phyloP scores from a whole-genome alignment of 306 rosid genomes.

The Notholithocarpus densiflorus region DNA sequence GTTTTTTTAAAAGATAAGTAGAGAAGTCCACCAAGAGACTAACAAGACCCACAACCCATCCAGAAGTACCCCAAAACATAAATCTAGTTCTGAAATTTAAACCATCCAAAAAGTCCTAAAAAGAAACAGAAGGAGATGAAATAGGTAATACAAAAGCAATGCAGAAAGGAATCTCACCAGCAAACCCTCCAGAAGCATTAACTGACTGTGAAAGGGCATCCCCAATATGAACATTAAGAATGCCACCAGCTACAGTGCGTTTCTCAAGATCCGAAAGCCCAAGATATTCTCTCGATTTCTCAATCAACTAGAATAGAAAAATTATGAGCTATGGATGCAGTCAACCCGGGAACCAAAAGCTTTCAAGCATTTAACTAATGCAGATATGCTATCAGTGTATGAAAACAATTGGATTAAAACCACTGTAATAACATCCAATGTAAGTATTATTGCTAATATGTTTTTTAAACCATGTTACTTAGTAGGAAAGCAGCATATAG shows the following conservation, averaged over 20 bases:
- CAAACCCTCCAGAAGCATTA: conserved; percentile 56
- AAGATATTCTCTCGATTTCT: conserved; percentile 73
- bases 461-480: not conserved
- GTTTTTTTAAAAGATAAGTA: not conserved
- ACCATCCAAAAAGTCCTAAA: not conserved
- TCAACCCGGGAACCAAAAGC: conserved; percentile 11
- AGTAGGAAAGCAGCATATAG: not conserved
- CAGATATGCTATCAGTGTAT: conserved; percentile 8
- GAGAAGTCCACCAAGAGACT: not conserved
- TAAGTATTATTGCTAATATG: not conserved
- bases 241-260: conserved; percentile 66
- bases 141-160: conserved; percentile 13
- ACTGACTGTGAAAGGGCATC: conserved; percentile 67
- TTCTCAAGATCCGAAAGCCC: conserved; percentile 84
- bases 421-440: not conserved
- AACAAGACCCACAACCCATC: not conserved
- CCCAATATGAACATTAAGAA: conserved; percentile 70
- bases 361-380: not conserved
- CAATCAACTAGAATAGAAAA: conserved; percentile 60
- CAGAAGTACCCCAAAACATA: conserved; percentile 1
- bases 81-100: not conserved
- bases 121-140: not conserved
- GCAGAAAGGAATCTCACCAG: conserved; percentile 60
- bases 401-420: conserved; percentile 4
- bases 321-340: conserved; percentile 21